Base-by-base conservation (phyloP, 1,284 basidiomycete genomes). In the Veloporphyrellus conicus region DNA sequence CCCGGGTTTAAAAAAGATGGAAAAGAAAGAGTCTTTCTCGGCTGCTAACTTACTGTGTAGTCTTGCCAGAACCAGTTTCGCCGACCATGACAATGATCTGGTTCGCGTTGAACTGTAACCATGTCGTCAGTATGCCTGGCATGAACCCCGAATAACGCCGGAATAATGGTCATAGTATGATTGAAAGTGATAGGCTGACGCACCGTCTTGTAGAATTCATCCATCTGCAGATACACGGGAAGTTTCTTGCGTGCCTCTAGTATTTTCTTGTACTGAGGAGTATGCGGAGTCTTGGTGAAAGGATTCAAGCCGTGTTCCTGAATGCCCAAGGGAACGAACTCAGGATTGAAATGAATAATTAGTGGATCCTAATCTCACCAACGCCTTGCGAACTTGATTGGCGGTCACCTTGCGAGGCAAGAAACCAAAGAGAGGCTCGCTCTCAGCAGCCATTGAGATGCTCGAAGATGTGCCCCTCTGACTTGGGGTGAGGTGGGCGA, bases 41-140 rank as follows among this genome's bases (percentile, higher is more conserved):
- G 44, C 46, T 39, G 20, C 20, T 31, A 61, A 68, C 82, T 60
- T 64, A 92, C 88, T 98, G 95, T 33, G 95, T 98, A 2, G 96
- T 98, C 75, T 99, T 99, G 47, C 95, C 96, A 22, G 92, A 93
- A 11, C 96, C 95, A 2, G 96, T 97, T 74, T 99, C 95, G 60
- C 95, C 95, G 56, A 97, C 92, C 83, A 99, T 90, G 49, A 99
- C 84, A 41, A 93, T 89, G 57, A 95, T 86, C 72, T 96, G 93
- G 71, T 93, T 82, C 57, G 83, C 73, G 52, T 72, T 84, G 71
- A 93, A 96, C 83, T 92, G 34, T n/a, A 6, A 23, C 63, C 2
- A 36, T 41, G 39, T 28, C 12, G 39, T 54, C 40, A 55, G 54
- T 33, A 53, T 42, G n/a, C 9, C 27, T 4, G 27, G 61, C 47